Percentiles rank a stretch among this genome's conserved stretches.
These are phyloP conservation scores for Trichoderma harzianum DNA, from an alignment of 2,329 filamentous ascomycete species.

Conservation along the genomic window DNA sequence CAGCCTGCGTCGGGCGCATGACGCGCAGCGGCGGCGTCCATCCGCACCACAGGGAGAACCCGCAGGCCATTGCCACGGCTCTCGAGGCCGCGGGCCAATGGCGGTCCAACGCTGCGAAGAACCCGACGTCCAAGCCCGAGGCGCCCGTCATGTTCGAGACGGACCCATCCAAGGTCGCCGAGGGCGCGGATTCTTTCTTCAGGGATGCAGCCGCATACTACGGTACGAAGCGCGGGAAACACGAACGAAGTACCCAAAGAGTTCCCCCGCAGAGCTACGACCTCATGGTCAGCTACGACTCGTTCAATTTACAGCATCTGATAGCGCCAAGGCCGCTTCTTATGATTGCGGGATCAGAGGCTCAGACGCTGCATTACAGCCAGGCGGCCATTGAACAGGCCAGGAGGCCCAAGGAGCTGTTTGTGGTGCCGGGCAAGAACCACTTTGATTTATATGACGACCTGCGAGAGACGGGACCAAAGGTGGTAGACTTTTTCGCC, in stretches of 20 bases:
- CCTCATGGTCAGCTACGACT: constrained; percentile 18
- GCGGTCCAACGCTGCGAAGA: constrained; percentile 5
- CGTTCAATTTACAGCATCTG: constrained; percentile 18
- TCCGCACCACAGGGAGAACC: not conserved
- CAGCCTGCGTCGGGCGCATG: constrained; percentile 31
- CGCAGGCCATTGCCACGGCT: not conserved
- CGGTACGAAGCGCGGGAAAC: constrained; percentile 17
- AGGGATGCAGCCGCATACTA: constrained; percentile 21
- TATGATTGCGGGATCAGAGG: constrained; percentile 22
- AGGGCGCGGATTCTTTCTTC: constrained; percentile 4
- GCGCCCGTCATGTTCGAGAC: constrained; percentile 3
- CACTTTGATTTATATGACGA: constrained; percentile 22
- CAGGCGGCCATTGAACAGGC: constrained; percentile 13
- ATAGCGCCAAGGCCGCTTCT: constrained; percentile 20
- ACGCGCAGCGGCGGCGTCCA: constrained; percentile 22
- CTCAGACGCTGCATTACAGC: constrained; percentile 19
- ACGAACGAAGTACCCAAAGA: constrained; percentile 15
- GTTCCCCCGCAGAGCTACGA: constrained; percentile 17
- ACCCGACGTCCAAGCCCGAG: not conserved
- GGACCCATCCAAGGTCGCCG: constrained; percentile 1
- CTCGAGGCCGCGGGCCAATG: constrained; percentile 11
- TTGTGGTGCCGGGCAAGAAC: constrained; percentile 17
- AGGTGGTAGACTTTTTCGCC: constrained; percentile 25
- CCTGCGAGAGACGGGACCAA: constrained; percentile 13
- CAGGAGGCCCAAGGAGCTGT: constrained; percentile 21